Percentiles rank a stretch among this genome's conserved stretches.
Conservation (phyloP, 2,329 filamentous ascomycete species). For the Lecanicillium sp. region DNA sequence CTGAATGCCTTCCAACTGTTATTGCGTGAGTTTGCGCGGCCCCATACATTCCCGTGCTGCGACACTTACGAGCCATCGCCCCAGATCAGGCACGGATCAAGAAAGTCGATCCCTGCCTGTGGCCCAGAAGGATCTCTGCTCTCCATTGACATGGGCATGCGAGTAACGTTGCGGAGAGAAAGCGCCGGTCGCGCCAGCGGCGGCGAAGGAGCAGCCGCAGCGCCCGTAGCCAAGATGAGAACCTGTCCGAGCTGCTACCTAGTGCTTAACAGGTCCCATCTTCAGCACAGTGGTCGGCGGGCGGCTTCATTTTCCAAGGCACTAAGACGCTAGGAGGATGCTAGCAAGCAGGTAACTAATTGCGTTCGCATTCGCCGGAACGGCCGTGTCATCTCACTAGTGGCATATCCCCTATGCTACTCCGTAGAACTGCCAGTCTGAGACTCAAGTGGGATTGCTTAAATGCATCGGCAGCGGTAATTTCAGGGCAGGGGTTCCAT, state of each 20-base stretch:
- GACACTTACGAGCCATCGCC: constrained; percentile 12
- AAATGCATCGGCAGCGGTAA: no score
- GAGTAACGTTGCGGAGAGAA: constrained; percentile 8
- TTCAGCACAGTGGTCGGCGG: no score
- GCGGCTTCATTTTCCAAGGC: no score
- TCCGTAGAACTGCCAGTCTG: no score
- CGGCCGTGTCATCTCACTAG: no score
- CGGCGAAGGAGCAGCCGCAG: neutral
- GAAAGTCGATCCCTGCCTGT: constrained; percentile 7
- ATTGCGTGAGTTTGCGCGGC: neutral
- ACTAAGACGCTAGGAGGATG: no score
- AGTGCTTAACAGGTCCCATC: no score
- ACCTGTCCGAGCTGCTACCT: no score
- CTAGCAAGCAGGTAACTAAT: no score
- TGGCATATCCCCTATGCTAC: no score
- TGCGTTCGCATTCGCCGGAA: no score
- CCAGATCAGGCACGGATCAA: constrained; percentile 9
- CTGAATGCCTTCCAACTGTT: constrained; percentile 14
- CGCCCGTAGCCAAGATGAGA: neutral
- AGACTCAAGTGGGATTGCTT: no score
- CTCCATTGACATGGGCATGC: neutral
- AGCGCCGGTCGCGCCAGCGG: neutral
- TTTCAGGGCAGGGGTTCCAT: neutral
- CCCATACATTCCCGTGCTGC: neutral
- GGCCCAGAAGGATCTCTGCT: constrained; percentile 7